phyloP scores from a whole-genome alignment of 2,329 filamentous ascomycete species.

The Sporothrix variecibatus region DNA sequence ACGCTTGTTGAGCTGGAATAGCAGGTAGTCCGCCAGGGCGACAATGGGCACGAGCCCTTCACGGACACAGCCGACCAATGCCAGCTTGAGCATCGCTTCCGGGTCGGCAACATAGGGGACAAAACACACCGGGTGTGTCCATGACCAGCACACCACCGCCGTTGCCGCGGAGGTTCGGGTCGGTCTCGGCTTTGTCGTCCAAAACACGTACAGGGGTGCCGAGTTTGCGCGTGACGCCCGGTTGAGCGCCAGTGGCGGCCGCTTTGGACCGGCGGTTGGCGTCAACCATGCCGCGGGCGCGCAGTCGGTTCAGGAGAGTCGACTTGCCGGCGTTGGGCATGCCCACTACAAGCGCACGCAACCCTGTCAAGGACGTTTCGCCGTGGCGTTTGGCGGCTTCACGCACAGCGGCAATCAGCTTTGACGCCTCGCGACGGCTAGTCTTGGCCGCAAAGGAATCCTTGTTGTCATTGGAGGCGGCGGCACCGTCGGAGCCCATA shows the following conservation, averaged over 20 bases:
- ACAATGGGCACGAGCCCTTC: slow-evolving; percentile 78
- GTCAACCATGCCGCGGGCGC: slow-evolving; percentile 61
- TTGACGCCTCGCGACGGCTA: slow-evolving; percentile 35
- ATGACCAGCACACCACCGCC: slow-evolving; percentile 75
- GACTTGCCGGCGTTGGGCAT: slow-evolving; percentile 99
- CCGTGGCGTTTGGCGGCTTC: slow-evolving; percentile 47
- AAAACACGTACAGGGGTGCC: slow-evolving; percentile 78
- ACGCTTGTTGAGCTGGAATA: slow-evolving; percentile 76
- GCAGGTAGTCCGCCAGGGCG: slow-evolving; percentile 84
- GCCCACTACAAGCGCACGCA: slow-evolving; percentile 83
- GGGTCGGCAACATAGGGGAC: slow-evolving; percentile 84
- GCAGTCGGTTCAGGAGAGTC: slow-evolving; percentile 84
- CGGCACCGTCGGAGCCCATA: slow-evolving; percentile 38
- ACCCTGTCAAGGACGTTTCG: slow-evolving; percentile 69
- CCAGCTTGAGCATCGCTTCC: slow-evolving; percentile 92
- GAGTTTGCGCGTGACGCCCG: slow-evolving; percentile 86
- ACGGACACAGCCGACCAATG: slow-evolving; percentile 86
- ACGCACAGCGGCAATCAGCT: slow-evolving; percentile 53
- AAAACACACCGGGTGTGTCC: slow-evolving; percentile 92
- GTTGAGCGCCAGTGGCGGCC: slow-evolving; percentile 79
- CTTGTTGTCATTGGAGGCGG: slow-evolving; percentile 48
- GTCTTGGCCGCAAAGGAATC: slow-evolving; percentile 41
- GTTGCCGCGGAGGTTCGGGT: slow-evolving; percentile 34
- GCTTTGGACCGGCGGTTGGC: slow-evolving; percentile 60
- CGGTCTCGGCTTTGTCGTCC: slow-evolving; percentile 35